Conservation (phyloP, 2,329 filamentous ascomycete genomes). For the Arthrobotrys iridis region DNA sequence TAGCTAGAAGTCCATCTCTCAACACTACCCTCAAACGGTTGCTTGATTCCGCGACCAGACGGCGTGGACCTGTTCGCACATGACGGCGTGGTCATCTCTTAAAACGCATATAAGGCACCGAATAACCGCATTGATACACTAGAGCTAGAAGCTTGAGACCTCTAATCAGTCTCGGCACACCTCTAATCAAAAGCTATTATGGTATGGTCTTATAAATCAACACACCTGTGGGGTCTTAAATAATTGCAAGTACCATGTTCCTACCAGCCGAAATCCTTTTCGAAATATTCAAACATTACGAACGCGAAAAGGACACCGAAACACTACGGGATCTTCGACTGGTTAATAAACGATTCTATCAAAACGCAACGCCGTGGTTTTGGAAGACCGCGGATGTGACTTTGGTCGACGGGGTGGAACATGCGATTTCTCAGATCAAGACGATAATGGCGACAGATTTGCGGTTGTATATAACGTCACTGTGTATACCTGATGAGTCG, state of each 20-base stretch:
- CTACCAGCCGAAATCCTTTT: not conserved
- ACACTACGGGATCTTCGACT: not conserved
- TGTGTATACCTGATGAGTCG: conserved; percentile 18
- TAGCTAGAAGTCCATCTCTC: too few relatives aligned
- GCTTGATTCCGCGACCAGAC: too few relatives aligned
- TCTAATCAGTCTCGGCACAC: too few relatives aligned
- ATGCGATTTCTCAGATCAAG: conserved; percentile 6
- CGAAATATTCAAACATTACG: not conserved
- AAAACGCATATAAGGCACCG: too few relatives aligned
- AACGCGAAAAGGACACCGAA: conserved; percentile 1
- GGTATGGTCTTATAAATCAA: too few relatives aligned
- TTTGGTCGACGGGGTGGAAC: not conserved
- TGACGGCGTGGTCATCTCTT: too few relatives aligned
- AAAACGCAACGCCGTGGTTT: conserved; percentile 1
- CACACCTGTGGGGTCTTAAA: too few relatives aligned
- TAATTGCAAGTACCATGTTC: not conserved
- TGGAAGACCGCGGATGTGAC: not conserved
- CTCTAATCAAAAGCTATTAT: too few relatives aligned
- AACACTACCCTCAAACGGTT: too few relatives aligned
- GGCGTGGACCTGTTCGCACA: too few relatives aligned
- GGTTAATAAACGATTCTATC: conserved; percentile 9
- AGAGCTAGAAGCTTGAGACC: too few relatives aligned
- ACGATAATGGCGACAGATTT: not conserved
- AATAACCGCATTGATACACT: too few relatives aligned
- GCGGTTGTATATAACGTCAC: not conserved